Evolutionary conservation across 352 stramenopile genomes (phyloP).

Genomic region (Blastocystis sp.): DNA sequence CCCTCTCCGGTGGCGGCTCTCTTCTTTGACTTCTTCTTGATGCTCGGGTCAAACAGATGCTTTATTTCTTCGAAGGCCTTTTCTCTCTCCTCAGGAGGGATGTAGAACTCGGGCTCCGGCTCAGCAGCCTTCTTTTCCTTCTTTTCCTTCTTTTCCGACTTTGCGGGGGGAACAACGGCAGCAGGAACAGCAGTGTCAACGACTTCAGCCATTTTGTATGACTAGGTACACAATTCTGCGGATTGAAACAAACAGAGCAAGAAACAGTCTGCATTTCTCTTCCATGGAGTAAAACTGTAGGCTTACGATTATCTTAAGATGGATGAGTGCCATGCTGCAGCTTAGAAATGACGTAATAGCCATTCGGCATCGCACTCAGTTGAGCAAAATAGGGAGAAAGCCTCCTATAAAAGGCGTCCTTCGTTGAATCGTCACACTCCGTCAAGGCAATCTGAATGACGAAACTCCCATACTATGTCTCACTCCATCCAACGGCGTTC

Average conservation of each 20-base stretch:
- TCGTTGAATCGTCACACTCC: constrained; percentile 88
- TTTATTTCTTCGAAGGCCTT: constrained; percentile 52
- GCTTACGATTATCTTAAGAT: neutral
- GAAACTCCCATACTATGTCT: constrained; percentile 92
- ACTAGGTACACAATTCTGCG: neutral
- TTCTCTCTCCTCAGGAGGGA: constrained; percentile 14
- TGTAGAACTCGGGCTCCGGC: constrained; percentile 54
- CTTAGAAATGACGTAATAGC: constrained; percentile 47
- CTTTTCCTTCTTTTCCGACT: constrained; percentile 1
- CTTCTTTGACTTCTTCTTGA: constrained; percentile 64
- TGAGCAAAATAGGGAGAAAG: constrained; percentile 87
- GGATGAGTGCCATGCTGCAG: neutral
- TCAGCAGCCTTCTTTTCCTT: constrained; percentile 32
- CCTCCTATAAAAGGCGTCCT: constrained; percentile 85
- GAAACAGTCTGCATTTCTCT: neutral
- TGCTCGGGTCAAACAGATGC: constrained; percentile 10
- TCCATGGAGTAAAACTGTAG: neutral
- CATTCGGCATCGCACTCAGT: constrained; percentile 14
- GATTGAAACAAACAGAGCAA: neutral
- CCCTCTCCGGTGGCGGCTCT: constrained; percentile 36
- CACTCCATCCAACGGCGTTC: neutral
- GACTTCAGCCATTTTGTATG: neutral
- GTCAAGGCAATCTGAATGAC: constrained; percentile 92
- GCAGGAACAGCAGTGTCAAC: neutral
- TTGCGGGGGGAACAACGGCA: neutral